Conservation (phyloP, 2,329 filamentous ascomycete genomes). For the Corynespora cassiicola region DNA sequence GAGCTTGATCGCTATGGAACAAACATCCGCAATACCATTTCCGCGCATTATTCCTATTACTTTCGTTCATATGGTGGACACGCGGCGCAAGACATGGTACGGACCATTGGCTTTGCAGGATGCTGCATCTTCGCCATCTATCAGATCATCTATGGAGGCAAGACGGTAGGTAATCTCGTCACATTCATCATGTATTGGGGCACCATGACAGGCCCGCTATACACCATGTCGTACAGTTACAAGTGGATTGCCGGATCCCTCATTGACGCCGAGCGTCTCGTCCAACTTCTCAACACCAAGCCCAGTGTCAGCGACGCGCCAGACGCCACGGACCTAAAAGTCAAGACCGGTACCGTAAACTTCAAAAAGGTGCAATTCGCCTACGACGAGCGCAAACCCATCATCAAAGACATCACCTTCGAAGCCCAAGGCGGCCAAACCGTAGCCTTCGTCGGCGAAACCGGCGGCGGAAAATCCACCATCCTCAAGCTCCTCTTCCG, state of each 20-base stretch:
- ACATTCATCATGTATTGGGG: slow-evolving; percentile 71
- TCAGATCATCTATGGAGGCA: slow-evolving; percentile 57
- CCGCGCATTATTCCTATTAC: slow-evolving; percentile 39
- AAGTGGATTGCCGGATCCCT: slow-evolving; percentile 59
- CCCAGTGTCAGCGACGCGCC: slow-evolving; percentile 58
- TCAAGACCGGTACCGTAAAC: slow-evolving; percentile 57
- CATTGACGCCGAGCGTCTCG: slow-evolving; percentile 69
- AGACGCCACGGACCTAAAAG: slow-evolving; percentile 46
- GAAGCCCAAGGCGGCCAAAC: slow-evolving; percentile 60
- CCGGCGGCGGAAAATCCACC: slow-evolving; percentile 69
- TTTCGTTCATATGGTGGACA: slow-evolving; percentile 38
- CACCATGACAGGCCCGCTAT: slow-evolving; percentile 54
- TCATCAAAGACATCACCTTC: slow-evolving; percentile 59
- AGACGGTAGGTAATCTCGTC: slow-evolving; percentile 67
- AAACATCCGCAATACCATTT: slow-evolving; percentile 46
- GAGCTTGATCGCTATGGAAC: slow-evolving; percentile 59
- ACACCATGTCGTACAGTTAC: slow-evolving; percentile 58
- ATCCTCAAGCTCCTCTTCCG: slow-evolving; percentile 66
- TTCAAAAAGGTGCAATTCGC: slow-evolving; percentile 63
- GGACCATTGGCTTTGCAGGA: slow-evolving; percentile 57
- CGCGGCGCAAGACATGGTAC: slow-evolving; percentile 54
- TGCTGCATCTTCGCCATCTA: slow-evolving; percentile 61
- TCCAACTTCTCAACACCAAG: slow-evolving; percentile 64
- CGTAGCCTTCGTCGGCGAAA: slow-evolving; percentile 67
- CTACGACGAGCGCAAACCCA: slow-evolving; percentile 61